Conservation (phyloP, 345 rosid species). For the Gossypium rotundifolium region DNA sequence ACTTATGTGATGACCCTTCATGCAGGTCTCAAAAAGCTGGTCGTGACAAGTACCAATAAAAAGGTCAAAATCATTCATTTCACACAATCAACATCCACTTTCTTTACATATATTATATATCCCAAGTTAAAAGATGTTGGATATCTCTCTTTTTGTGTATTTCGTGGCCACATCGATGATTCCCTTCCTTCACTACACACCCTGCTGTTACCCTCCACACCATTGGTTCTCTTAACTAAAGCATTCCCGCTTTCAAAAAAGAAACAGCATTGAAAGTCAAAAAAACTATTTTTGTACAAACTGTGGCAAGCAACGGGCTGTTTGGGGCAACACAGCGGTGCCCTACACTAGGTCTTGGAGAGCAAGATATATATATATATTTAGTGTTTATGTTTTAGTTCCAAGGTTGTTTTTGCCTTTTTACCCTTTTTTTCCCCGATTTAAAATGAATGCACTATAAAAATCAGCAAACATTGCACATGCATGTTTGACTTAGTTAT, state of each 20-base stretch:
- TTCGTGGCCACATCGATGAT: background rate
- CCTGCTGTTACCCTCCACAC: background rate
- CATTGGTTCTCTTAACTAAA: background rate
- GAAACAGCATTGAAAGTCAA: conserved; percentile 6
- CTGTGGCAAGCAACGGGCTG: background rate
- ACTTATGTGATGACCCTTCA: background rate
- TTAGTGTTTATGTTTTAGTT: background rate
- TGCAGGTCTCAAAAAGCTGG: conserved; percentile 38
- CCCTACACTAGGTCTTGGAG: background rate
- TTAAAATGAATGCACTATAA: too few relatives aligned
- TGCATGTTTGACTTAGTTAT: background rate
- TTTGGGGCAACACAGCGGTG: conserved; percentile 7
- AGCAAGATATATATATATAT: background rate
- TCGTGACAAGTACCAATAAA: conserved; percentile 37
- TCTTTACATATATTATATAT: background rate
- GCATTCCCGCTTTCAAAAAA: too few relatives aligned
- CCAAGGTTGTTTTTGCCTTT: background rate
- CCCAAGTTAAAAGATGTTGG: background rate
- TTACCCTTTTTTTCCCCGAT: background rate
- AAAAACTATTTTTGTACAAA: background rate
- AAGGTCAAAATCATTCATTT: conserved; percentile 26
- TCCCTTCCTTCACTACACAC: background rate
- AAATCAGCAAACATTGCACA: background rate
- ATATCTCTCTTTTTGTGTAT: conserved; percentile 8
- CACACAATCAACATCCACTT: conserved; percentile 12